Percentiles rank a stretch among this genome's conserved stretches.
These are phyloP conservation scores for Serendipita sp. DNA, from an alignment of 768 basidiomycete genomes.

Conservation along the genomic window DNA sequence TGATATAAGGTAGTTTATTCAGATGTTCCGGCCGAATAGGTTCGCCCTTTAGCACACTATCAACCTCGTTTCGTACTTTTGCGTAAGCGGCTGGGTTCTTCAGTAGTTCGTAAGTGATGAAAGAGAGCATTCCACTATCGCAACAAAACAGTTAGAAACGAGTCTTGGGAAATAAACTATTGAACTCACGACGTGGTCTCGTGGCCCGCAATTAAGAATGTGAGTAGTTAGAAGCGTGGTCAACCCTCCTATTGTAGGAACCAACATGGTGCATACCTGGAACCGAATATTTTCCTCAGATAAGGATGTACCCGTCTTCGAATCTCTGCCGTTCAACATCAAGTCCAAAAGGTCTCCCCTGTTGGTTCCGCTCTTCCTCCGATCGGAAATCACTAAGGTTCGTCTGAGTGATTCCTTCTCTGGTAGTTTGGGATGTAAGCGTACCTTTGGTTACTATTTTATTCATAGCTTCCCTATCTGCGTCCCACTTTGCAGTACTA, in stretches of 20 bases:
- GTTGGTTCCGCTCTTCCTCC: constrained; percentile 22
- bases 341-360: constrained; percentile 29
- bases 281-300: constrained; percentile 26
- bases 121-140: constrained; percentile 21
- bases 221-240: constrained; percentile 22
- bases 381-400: constrained; percentile 23
- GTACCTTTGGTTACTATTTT: constrained; percentile 26
- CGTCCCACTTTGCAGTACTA: constrained; percentile 24
- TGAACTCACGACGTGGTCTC: constrained; percentile 19
- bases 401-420: not conserved
- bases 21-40: constrained; percentile 25
- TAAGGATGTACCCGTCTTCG: constrained; percentile 27
- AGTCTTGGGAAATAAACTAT: not conserved
- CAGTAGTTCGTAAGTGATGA: constrained; percentile 29
- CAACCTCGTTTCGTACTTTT: constrained; percentile 31
- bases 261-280: constrained; percentile 20
- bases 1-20: constrained; percentile 27
- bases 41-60: constrained; percentile 23
- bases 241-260: not conserved
- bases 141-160: too few relatives aligned
- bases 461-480: constrained; percentile 26
- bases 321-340: constrained; percentile 31
- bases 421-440: constrained; percentile 7
- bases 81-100: constrained; percentile 27
- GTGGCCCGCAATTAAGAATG: constrained; percentile 35